Conservation (phyloP, 2,329 filamentous ascomycete species). For the Paecilomyces dactylethromorphus region DNA sequence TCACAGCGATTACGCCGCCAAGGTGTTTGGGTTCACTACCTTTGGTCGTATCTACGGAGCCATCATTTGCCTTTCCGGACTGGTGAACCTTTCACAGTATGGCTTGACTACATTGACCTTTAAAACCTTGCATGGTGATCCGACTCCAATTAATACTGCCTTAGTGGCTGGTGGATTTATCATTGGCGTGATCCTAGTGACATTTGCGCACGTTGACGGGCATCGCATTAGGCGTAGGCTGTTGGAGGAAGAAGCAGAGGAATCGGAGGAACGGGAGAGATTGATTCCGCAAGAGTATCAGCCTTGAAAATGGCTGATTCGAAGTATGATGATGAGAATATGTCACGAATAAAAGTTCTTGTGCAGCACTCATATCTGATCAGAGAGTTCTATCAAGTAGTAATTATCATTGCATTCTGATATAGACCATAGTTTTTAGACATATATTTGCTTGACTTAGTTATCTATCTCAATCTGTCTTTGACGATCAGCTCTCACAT, state of each 20-base stretch:
- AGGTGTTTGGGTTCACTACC: constrained; percentile 86
- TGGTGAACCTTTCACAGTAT: constrained; percentile 77
- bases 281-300: constrained; percentile 19
- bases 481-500: too few relatives aligned
- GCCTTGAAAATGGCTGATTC: not conserved
- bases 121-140: constrained; percentile 62
- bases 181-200: constrained; percentile 60
- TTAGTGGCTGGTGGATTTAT: constrained; percentile 57
- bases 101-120: constrained; percentile 74
- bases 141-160: constrained; percentile 68
- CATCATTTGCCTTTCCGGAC: constrained; percentile 76
- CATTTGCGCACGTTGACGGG: constrained; percentile 48
- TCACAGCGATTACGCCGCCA: constrained; percentile 69
- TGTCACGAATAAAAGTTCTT: not conserved
- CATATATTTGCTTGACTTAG: too few relatives aligned
- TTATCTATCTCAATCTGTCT: too few relatives aligned
- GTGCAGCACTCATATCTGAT: not conserved
- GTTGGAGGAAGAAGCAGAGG: constrained; percentile 10
- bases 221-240: constrained; percentile 8
- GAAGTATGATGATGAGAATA: not conserved
- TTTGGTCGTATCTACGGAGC: constrained; percentile 89
- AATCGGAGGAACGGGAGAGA: constrained; percentile 14
- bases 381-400: not conserved
- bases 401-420: too few relatives aligned
- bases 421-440: too few relatives aligned